Percentiles rank a stretch among this genome's conserved stretches.
Conservation (phyloP, 495 filamentous ascomycete genomes). For the Penicillium verhagenii region DNA sequence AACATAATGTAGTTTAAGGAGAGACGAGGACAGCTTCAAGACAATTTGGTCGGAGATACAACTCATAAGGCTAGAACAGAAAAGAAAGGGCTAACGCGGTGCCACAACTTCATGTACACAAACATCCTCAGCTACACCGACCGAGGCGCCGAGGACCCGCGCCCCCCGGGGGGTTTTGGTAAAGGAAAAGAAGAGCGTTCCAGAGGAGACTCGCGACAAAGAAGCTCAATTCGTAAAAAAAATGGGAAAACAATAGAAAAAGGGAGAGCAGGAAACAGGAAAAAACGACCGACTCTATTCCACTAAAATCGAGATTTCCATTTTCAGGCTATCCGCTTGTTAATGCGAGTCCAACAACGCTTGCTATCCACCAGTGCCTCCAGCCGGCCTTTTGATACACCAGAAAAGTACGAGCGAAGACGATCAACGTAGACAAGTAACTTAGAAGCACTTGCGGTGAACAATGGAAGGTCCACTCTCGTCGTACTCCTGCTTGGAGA, state of each 20-base stretch:
- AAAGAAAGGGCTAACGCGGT: conserved; percentile 16
- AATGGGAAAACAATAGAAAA: conserved; percentile 6
- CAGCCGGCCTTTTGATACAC: conserved; percentile 51
- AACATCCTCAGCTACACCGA: conserved; percentile 23
- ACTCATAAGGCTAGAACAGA: conserved; percentile 23
- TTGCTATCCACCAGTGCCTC: conserved; percentile 44
- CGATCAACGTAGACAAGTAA: conserved; percentile 33
- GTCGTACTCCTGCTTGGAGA: conserved; percentile 99
- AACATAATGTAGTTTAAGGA: not conserved
- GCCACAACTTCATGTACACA: conserved; percentile 30
- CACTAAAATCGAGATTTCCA: conserved; percentile 49
- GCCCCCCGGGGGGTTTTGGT: not conserved
- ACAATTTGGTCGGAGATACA: conserved; percentile 27
- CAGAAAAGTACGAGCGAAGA: conserved; percentile 49
- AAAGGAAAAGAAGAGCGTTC: not conserved
- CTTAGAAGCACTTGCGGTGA: conserved; percentile 99
- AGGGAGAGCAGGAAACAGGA: conserved; percentile 8
- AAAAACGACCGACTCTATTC: conserved; percentile 45
- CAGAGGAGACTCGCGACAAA: conserved; percentile 5
- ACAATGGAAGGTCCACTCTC: conserved; percentile 99
- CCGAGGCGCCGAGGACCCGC: conserved; percentile 2
- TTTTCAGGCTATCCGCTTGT: conserved; percentile 49
- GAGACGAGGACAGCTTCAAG: conserved; percentile 1
- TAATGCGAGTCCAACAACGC: conserved; percentile 48
- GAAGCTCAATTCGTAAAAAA: conserved; percentile 4